phyloP scores from a whole-genome alignment of 352 stramenopile species.

The Phytophthora citricola region DNA sequence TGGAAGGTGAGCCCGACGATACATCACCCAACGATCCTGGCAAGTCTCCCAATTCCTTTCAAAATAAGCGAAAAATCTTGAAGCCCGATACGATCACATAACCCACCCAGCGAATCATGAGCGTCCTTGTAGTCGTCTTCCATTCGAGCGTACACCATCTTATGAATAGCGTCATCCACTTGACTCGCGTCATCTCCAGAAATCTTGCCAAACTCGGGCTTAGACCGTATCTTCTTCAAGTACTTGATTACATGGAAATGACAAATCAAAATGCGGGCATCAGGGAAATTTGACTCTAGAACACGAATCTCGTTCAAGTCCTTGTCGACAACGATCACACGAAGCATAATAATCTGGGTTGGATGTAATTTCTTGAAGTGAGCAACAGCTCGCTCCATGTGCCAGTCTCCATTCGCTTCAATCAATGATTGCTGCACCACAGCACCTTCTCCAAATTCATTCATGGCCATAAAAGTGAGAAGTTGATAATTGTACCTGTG shows the following conservation, averaged over 20 bases:
- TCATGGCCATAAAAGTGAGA: conserved; percentile 14
- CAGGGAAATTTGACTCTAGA: conserved; percentile 3
- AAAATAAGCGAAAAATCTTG: conserved; percentile 30
- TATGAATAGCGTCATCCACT: conserved; percentile 19
- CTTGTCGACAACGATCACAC: neutral
- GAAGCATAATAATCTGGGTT: neutral
- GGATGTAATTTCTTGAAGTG: conserved; percentile 1
- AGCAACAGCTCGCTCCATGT: neutral
- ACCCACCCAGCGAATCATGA: neutral
- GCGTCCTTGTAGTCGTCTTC: conserved; percentile 8
- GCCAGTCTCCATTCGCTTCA: conserved; percentile 6
- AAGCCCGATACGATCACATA: neutral
- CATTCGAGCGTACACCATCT: conserved; percentile 32
- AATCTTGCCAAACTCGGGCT: conserved; percentile 22
- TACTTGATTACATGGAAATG: conserved; percentile 36
- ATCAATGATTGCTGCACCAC: conserved; percentile 13
- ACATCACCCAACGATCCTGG: conserved; percentile 34
- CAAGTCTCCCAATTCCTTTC: conserved; percentile 28
- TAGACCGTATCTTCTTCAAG: conserved; percentile 11
- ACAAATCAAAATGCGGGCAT: conserved; percentile 15
- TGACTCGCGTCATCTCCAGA: conserved; percentile 16
- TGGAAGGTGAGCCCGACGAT: conserved; percentile 13
- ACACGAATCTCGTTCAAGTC: conserved; percentile 13
- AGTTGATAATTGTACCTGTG: conserved; percentile 32
- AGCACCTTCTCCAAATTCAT: conserved; percentile 18